Evolutionary conservation across 1,284 basidiomycete species (phyloP), one percentile per base, ranked within the genome.

Genomic region (Phellopilus nigrolimitatus): DNA sequence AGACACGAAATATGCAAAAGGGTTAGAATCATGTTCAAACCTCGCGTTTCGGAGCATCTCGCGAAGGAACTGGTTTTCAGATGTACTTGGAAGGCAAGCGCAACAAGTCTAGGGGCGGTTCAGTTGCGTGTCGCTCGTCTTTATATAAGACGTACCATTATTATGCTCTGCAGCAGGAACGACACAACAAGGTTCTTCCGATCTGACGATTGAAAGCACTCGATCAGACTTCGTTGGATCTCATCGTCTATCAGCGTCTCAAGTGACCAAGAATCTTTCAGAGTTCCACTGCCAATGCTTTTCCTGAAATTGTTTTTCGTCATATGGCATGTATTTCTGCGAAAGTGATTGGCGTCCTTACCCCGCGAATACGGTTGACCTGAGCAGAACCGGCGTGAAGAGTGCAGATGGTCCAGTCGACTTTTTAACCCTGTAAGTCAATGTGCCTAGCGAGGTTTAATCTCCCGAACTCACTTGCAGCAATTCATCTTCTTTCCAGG

Each of bases 131-230:
- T n/a, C 1, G 10, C 13, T 7, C 8, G 19, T 19, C 21, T 12
- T 38, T 7, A n/a, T 27, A 27, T n/a, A 2, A 30, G n/a, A 38
- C 51, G 17, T 46, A 52, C 51, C 15, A 52, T 8, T 25, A 40
- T 28, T 12, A 47, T 34, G 21, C 33, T 47, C 21, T 46, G 27
- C 30, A 52, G 22, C 8, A 47, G 28, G n/a, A 47, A 47, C 10
- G 38, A 21, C 7, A 24, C 13, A 17, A 41, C 17, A 4, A 19
- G 17, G 8, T 40, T 25, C 30, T 44, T 25, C 6, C 42, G 41
- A 17, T 15, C 37, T 22, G 13, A 8, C 7, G 15, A 4, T 6
- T 21, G 40, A n/a, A 13, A 45, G 17, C 41, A 28, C 25, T 51
- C 42, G 3, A 38, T 34, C 17, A 51, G 17, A 31, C 10, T 30